Evolutionary conservation across 805 yeast species (phyloP).

Genomic region (Kodamaea kaohsiungensis): DNA sequence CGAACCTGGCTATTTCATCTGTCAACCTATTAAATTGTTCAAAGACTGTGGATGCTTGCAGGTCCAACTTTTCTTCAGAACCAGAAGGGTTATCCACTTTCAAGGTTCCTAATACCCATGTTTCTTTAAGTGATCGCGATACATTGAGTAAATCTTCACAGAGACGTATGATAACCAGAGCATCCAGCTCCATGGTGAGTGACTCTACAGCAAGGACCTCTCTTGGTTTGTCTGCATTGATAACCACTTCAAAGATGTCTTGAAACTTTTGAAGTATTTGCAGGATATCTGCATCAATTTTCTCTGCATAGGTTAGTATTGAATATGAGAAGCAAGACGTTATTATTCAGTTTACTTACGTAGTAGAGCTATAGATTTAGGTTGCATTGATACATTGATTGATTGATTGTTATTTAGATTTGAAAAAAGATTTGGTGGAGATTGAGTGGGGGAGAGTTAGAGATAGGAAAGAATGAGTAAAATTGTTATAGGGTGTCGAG

Average conservation of each 20-base stretch:
- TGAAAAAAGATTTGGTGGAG: not conserved
- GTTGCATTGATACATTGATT: slow-evolving; percentile 39
- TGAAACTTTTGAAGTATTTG: slow-evolving; percentile 53
- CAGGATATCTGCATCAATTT: slow-evolving; percentile 52
- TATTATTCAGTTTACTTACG: slow-evolving; percentile 25
- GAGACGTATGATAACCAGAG: slow-evolving; percentile 50
- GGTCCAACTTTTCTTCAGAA: slow-evolving; percentile 18
- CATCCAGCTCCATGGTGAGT: slow-evolving; percentile 54
- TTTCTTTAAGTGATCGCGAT: slow-evolving; percentile 51
- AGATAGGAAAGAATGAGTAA: not conserved
- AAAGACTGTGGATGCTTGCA: slow-evolving; percentile 26
- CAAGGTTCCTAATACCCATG: slow-evolving; percentile 59
- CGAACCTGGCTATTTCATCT: slow-evolving; percentile 23
- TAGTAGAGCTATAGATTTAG: slow-evolving; percentile 40
- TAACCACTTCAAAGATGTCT: slow-evolving; percentile 51
- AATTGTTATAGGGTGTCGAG: too few relatives aligned
- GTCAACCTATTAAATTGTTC: slow-evolving; percentile 36
- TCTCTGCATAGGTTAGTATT: slow-evolving; percentile 29
- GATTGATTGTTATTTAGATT: not conserved
- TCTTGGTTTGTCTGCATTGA: slow-evolving; percentile 40
- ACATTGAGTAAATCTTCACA: slow-evolving; percentile 54
- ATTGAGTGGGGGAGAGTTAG: not conserved
- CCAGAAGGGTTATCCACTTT: slow-evolving; percentile 29
- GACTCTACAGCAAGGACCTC: slow-evolving; percentile 53
- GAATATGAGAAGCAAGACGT: not conserved